phyloP scores from a whole-genome alignment of 345 rosid genomes.

The Erysimum cheiranthoides region DNA sequence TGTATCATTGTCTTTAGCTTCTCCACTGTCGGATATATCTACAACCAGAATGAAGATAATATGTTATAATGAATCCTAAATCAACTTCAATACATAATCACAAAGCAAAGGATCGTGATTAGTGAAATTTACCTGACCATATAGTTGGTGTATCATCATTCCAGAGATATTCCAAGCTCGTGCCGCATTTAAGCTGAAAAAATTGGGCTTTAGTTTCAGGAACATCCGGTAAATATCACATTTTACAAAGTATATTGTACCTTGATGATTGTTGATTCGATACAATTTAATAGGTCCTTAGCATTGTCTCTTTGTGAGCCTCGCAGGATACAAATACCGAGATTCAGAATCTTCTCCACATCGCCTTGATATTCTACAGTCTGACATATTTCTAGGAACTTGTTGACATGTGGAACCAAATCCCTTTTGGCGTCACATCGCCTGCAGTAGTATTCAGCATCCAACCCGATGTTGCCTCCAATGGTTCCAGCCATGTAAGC shows the following conservation, averaged over 20 bases:
- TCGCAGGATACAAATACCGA: conserved; percentile 65
- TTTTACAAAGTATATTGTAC: conserved; percentile 47
- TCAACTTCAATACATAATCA: conserved; percentile 8
- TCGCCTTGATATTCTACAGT: conserved; percentile 58
- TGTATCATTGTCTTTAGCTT: conserved; percentile 41
- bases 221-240: not conserved
- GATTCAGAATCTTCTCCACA: conserved; percentile 61
- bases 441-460: conserved; percentile 85
- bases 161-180: conserved; percentile 67
- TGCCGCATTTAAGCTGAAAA: conserved; percentile 68
- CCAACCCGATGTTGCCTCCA: conserved; percentile 88
- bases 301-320: conserved; percentile 64
- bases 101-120: conserved; percentile 21
- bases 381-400: conserved; percentile 61
- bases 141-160: conserved; percentile 49
- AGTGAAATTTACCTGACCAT: conserved; percentile 51
- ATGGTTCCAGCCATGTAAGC: conserved; percentile 85
- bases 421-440: conserved; percentile 78
- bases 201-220: conserved; percentile 30
- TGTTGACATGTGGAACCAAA: conserved; percentile 67
- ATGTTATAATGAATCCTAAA: not conserved
- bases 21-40: conserved; percentile 50
- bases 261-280: conserved; percentile 63
- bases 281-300: conserved; percentile 52
- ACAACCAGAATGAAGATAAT: conserved; percentile 24